Evolutionary conservation across 176 grass and related monocot species (phyloP), one percentile per base, ranked within the genome.

Genomic region (Carex parvula): DNA sequence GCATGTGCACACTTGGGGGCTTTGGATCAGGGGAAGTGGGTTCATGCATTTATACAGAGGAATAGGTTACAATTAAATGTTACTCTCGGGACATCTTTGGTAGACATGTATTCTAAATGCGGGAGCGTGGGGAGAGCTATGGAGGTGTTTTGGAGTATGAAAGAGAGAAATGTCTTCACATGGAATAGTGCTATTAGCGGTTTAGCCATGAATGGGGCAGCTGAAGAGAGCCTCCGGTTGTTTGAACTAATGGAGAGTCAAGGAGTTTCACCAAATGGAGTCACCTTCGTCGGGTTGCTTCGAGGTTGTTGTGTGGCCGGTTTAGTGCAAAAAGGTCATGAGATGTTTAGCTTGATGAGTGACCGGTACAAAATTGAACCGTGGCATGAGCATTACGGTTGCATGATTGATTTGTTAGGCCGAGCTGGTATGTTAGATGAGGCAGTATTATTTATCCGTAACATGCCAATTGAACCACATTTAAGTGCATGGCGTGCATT

Each of bases 91-190:
- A 94, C 90, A 5, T 88, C 94, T 1, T 81, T 94, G 54, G 16
- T 97, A 61, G 94, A 97, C 57, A 92, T 94, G 94, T 97, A 97
- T 71, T 92, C 83, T 70, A 97, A 92, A 85, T 97, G 94, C 2
- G 91, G 92, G 6, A 53, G 52, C 1, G 30, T 91, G 33, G 54
- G 15, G 3, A 61, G 18, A 13, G 90, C 90, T 1, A 92, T 92
- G 86, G 85, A 92, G 21, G 88, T 94, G 79, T 97, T 97, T 71
- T 85, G 86, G 82, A 77, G 55, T 59, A 97, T 97, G 90, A 18
- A 29, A 16, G 85, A 94, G 64, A 94, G 60, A 88, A 97, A 94
- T 64, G 87, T 92, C 20, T 94, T 90, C 83, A 88, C 94, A 46
- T 97, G 88, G 88, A 97, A 87, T 71, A 85, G 87, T 50, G 88